Percentiles rank a stretch among this genome's conserved stretches.
Conservation (phyloP, 192 early-diverging fungal species). For the Umbelopsis ramanniana region DNA sequence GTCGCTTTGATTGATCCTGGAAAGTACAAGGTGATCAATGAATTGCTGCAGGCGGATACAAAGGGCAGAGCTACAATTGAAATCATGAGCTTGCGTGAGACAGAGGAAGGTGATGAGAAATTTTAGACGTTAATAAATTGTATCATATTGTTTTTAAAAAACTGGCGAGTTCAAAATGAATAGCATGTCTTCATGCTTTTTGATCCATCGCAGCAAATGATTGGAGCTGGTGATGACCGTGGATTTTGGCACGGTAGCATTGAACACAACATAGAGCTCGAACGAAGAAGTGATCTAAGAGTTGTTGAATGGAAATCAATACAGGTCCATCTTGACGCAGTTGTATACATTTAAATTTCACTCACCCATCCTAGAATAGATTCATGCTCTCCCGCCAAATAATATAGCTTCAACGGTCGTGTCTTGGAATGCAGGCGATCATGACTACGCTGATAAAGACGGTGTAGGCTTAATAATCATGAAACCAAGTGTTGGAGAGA, state of each 20-base stretch:
- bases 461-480: constrained; percentile 37
- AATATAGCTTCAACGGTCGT: constrained; percentile 58
- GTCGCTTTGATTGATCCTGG: constrained; percentile 91
- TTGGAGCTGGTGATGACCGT: constrained; percentile 69
- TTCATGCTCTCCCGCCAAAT: constrained; percentile 54
- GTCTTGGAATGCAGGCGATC: constrained; percentile 58
- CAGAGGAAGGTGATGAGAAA: constrained; percentile 68
- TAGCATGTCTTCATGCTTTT: constrained; percentile 73
- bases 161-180: constrained; percentile 77
- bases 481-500: constrained; percentile 35
- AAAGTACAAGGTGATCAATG: constrained; percentile 82
- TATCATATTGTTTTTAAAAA: constrained; percentile 53
- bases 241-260: constrained; percentile 62
- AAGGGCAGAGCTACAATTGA: constrained; percentile 91
- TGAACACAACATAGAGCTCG: constrained; percentile 75
- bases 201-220: constrained; percentile 76
- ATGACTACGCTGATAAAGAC: constrained; percentile 63
- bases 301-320: background rate
- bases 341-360: background rate
- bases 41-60: constrained; percentile 81
- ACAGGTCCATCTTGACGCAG: background rate
- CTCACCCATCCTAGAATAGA: constrained; percentile 69
- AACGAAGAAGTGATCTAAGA: constrained; percentile 62
- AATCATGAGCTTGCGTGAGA: constrained; percentile 80
- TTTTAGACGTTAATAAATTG: constrained; percentile 43